Conservation (phyloP, 768 basidiomycete genomes). For the Xerocomellus intermedius region DNA sequence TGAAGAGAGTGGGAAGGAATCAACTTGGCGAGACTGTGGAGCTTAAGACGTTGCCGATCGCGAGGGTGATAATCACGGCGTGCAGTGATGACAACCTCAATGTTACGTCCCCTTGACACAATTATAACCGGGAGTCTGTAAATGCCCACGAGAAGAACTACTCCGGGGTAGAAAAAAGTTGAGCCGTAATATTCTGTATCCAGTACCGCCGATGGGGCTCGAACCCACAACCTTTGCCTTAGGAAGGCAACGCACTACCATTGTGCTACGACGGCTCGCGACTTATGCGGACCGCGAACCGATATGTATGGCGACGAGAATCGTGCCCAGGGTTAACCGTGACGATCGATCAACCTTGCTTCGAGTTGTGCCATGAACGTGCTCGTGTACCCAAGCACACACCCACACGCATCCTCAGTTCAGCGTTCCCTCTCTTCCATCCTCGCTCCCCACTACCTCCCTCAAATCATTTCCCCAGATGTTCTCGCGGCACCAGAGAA, state of each 20-base stretch:
- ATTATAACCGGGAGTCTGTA: no score
- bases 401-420: slow-evolving; percentile 47
- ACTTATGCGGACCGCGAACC: fast-evolving
- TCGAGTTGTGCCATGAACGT: slow-evolving; percentile 54
- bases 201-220: slow-evolving; percentile 38
- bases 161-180: slow-evolving; percentile 7
- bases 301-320: background rate
- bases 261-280: slow-evolving; percentile 38
- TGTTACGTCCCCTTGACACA: slow-evolving; percentile 3
- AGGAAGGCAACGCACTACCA: slow-evolving; percentile 41
- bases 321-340: background rate
- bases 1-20: background rate
- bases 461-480: slow-evolving; percentile 62
- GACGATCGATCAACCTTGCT: background rate
- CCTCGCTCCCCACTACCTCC: slow-evolving; percentile 73
- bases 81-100: slow-evolving; percentile 1
- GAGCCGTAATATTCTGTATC: slow-evolving; percentile 24
- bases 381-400: slow-evolving; percentile 68
- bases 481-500: slow-evolving; percentile 56
- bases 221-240: slow-evolving; percentile 41
- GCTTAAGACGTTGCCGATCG: background rate
- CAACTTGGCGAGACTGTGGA: background rate
- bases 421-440: slow-evolving; percentile 53
- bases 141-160: no score
- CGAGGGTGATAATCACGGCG: slow-evolving; percentile 2